Evolutionary conservation across 2,329 filamentous ascomycete species (phyloP), one percentile per base, ranked within the genome.

Genomic region (Dryadomyces sulphureus): DNA sequence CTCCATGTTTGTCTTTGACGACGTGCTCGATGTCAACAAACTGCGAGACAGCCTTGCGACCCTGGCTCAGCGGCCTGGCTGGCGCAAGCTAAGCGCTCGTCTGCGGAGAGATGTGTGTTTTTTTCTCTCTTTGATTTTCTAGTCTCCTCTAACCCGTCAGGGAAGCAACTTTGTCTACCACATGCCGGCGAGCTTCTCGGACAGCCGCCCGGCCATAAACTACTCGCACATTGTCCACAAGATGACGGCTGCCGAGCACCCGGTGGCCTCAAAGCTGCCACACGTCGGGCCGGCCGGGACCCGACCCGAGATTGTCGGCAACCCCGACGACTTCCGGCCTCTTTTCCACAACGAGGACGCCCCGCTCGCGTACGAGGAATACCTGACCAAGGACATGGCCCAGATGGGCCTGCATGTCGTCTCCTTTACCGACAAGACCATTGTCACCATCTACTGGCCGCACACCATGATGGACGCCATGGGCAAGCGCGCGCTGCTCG

Each of bases 11-110:
- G 56, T 58, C 4, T 72, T 71, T 51, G 62, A 72, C 48, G 63
- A 67, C 48, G 65, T 69, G 2, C 59, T 73, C 4, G 67, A 73
- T 46, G 51, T 60, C 0, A 52, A 62, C 0, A 65, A 57, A 39
- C 56, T 73, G 2, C 54, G 56, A 2, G 45, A 38, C 5, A 54
- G 65, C 1, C 54, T 72, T 1, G 53, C 56, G 9, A 54, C 51
- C 14, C 53, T 73, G 14, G 50, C 72, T 7, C 57, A 65, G 12
- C 62, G 60, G 7, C 64, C 62, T 1, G 64, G 65, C 30, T 73
- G 68, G 69, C 60, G 59, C 24, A 68, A 67, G 48, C 51, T 73
- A 1, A 68, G 66, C 0, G 69, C 66, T 6, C 60, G 68, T 5
- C 50, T 72, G n/a, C 56, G 66, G 14, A 30, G 57, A 20, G 64